A percentile compares a stretch with the other conserved stretches of the same genome.
These are phyloP conservation scores for Trichoderma pleuroti DNA, from an alignment of 2,329 filamentous ascomycete species.

Conservation along the genomic window DNA sequence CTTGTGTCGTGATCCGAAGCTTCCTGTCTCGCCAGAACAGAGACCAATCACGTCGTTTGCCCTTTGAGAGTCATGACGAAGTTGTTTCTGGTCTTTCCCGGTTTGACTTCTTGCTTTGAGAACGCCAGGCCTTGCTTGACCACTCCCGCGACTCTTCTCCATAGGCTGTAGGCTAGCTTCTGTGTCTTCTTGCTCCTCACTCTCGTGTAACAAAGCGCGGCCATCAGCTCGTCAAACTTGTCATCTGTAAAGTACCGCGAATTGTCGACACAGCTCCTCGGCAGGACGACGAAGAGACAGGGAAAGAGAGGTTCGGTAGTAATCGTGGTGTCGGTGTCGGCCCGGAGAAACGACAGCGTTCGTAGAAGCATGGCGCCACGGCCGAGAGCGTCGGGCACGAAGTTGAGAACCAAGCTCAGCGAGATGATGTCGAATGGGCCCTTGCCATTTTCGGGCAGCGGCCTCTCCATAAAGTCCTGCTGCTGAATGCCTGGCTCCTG, in stretches of 20 bases:
- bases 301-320: conserved; percentile 48
- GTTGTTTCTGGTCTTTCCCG: conserved; percentile 79
- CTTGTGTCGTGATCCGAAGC: not conserved
- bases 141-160: conserved; percentile 49
- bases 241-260: conserved; percentile 81
- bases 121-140: conserved; percentile 25
- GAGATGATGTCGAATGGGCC: conserved; percentile 86
- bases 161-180: conserved; percentile 89
- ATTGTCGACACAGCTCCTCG: conserved; percentile 82
- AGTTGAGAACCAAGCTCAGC: conserved; percentile 89
- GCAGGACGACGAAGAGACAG: conserved; percentile 82
- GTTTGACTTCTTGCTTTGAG: conserved; percentile 69
- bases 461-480: conserved; percentile 91
- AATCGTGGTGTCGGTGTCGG: conserved; percentile 18
- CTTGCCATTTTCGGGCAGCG: conserved; percentile 58
- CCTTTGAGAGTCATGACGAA: conserved; percentile 71
- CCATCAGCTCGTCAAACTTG: conserved; percentile 70
- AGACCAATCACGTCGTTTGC: not conserved
- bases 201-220: conserved; percentile 66
- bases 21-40: not conserved
- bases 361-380: conserved; percentile 83
- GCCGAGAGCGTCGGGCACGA: conserved; percentile 71
- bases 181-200: conserved; percentile 67
- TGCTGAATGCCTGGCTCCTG: conserved; percentile 76
- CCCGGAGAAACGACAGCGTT: conserved; percentile 65